Percentiles rank a stretch among this genome's conserved stretches.
Conservation (phyloP, 257 asterid species). For the Anisodus tanguticus region DNA sequence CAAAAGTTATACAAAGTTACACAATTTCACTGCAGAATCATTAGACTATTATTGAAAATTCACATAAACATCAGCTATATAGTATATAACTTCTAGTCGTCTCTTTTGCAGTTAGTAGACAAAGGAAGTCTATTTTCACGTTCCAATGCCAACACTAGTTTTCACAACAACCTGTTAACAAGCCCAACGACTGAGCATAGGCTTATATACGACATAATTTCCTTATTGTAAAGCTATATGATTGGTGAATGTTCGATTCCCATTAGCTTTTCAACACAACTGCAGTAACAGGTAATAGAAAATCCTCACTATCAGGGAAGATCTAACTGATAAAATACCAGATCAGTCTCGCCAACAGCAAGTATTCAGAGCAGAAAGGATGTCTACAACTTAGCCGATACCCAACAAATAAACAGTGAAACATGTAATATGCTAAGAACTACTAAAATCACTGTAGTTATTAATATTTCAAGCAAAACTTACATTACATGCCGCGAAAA, state of each 20-base stretch:
- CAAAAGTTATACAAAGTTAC: not conserved
- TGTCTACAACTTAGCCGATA: not conserved
- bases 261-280: not conserved
- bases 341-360: not conserved
- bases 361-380: not conserved
- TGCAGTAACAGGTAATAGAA: not conserved
- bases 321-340: not conserved
- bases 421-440: not conserved
- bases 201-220: not conserved
- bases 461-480: not conserved
- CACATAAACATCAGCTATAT: not conserved
- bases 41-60: not conserved
- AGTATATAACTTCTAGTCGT: not conserved
- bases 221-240: not conserved
- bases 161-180: not conserved
- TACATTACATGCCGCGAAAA: not conserved
- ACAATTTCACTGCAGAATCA: not conserved
- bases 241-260: not conserved
- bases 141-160: not conserved
- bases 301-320: not conserved
- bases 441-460: not conserved
- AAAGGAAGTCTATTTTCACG: not conserved
- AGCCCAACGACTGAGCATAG: not conserved
- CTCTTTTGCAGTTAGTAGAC: slow-evolving; percentile 25
- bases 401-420: not conserved